A percentile compares a stretch with the other conserved stretches of the same genome.
Conservation (phyloP, 208 protist genomes). For the Phytomonas francai region DNA sequence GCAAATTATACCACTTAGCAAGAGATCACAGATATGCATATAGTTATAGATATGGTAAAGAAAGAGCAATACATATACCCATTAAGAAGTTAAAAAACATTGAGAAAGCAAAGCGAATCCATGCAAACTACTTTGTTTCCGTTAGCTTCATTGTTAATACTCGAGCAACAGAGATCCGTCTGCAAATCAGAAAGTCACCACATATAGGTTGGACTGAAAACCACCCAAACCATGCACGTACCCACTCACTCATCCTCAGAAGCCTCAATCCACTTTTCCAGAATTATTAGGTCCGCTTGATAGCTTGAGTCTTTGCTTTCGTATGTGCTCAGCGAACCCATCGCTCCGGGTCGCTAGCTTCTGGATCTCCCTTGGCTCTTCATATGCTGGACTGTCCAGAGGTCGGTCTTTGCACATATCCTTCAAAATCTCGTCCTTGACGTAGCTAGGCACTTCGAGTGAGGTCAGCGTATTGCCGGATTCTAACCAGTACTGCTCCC, state of each 20-base stretch:
- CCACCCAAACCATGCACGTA: not conserved
- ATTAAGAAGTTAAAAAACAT: not conserved
- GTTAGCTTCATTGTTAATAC: not conserved
- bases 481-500: constrained; percentile 86
- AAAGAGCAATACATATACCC: not conserved
- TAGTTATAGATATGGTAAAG: not conserved
- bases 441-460: constrained; percentile 39
- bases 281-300: constrained; percentile 15
- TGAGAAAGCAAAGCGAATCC: not conserved
- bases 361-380: constrained; percentile 32
- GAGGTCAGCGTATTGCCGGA: constrained; percentile 56
- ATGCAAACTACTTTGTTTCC: not conserved
- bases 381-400: constrained; percentile 47
- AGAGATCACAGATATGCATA: not conserved
- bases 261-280: not conserved
- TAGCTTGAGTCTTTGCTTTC: constrained; percentile 32
- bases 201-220: not conserved
- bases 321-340: constrained; percentile 49
- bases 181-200: not conserved
- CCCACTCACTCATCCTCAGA: not conserved
- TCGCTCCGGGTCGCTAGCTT: constrained; percentile 24
- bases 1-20: not conserved
- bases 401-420: constrained; percentile 57
- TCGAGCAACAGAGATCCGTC: not conserved
- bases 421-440: constrained; percentile 73